Percentiles rank a stretch among this genome's conserved stretches.
Conservation (phyloP, 2,329 filamentous ascomycete species). For the Ceratocystis cubensis region DNA sequence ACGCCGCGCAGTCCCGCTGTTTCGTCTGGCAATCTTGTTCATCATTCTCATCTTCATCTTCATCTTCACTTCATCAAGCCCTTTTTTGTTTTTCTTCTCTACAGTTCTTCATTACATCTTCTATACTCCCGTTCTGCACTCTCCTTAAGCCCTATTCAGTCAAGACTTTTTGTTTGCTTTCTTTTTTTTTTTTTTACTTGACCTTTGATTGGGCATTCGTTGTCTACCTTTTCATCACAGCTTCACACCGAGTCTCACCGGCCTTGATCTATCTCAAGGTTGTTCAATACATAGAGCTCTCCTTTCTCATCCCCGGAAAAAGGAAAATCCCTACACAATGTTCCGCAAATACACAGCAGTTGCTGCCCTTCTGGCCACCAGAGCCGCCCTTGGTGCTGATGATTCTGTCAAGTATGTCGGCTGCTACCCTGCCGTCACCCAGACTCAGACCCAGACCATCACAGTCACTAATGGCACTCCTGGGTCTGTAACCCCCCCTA, state of each 20-base stretch:
- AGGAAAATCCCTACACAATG: constrained; percentile 5
- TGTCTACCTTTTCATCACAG: neutral
- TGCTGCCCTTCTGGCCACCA: constrained; percentile 11
- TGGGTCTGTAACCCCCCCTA: neutral
- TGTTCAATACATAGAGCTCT: neutral
- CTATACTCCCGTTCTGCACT: neutral
- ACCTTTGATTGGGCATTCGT: too few relatives aligned
- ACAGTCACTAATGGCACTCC: neutral
- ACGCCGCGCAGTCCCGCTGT: neutral
- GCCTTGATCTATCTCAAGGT: too few relatives aligned
- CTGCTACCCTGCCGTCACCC: constrained; percentile 14
- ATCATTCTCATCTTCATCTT: neutral
- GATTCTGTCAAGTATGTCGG: constrained; percentile 4
- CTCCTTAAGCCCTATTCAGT: too few relatives aligned
- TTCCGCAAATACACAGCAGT: constrained; percentile 18
- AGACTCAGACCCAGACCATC: constrained; percentile 12
- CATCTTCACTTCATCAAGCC: neutral
- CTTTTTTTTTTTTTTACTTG: neutral
- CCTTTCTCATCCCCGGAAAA: neutral
- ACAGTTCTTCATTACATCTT: neutral
- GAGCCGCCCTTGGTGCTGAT: constrained; percentile 9
- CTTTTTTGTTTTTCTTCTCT: neutral
- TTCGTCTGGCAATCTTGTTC: neutral
- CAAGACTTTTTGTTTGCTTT: too few relatives aligned
- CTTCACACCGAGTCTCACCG: too few relatives aligned